These are phyloP conservation scores for Diaporthe citrichinensis DNA, from an alignment of 2,329 filamentous ascomycete species.

Conservation along the genomic window DNA sequence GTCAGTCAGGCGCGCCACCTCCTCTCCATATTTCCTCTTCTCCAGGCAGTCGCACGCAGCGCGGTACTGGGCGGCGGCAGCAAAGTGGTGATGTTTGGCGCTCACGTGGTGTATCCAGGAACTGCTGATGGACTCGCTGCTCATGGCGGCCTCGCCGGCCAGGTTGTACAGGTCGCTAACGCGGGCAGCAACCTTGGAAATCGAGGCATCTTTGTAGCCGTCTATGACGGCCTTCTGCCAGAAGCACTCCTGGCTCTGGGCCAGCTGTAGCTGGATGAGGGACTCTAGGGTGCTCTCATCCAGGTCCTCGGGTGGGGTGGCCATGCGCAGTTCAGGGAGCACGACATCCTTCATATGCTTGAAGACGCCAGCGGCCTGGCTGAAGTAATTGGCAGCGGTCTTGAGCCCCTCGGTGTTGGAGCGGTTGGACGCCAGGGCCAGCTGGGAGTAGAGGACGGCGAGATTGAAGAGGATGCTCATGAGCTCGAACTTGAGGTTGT, in stretches of 20 bases:
- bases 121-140: conserved; percentile 89
- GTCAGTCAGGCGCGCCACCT: conserved; percentile 88
- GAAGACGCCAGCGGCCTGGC: conserved; percentile 87
- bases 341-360: conserved; percentile 82
- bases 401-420: conserved; percentile 87
- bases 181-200: conserved; percentile 89
- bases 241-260: conserved; percentile 96
- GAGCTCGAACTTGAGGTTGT: conserved; percentile 84
- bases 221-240: conserved; percentile 98
- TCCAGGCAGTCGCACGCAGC: conserved; percentile 93
- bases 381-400: conserved; percentile 90
- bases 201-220: conserved; percentile 90
- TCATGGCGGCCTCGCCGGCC: conserved; percentile 87
- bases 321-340: conserved; percentile 84
- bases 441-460: conserved; percentile 91
- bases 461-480: conserved; percentile 96
- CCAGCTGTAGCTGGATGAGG: conserved; percentile 85
- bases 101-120: conserved; percentile 99
- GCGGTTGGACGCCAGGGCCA: conserved; percentile 85
- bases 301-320: conserved; percentile 94
- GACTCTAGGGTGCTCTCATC: conserved; percentile 89
- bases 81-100: conserved; percentile 97
- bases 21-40: conserved; percentile 94
- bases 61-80: conserved; percentile 92
- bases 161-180: conserved; percentile 92